Base-by-base conservation (phyloP, 78 protist species). In the Protostelium mycophagum region DNA sequence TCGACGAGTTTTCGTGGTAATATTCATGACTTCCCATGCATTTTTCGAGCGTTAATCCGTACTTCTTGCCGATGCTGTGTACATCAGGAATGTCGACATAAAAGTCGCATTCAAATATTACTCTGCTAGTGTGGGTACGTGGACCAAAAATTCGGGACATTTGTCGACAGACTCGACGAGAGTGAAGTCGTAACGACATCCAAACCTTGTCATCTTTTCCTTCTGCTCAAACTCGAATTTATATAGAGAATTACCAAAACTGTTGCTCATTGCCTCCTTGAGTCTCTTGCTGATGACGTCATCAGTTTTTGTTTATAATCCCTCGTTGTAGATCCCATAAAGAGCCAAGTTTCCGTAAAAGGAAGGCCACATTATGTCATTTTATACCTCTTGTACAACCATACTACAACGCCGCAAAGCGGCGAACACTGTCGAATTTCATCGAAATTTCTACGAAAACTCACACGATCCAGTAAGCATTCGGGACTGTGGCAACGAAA, bases 401-500 rank as follows among this genome's bases (percentile, higher is more conserved):
- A n/a, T n/a, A n/a, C n/a, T n/a, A n/a, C n/a, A n/a, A n/a, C n/a
- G n/a, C n/a, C n/a, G n/a, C n/a, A 51, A 51, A 16, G 73, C 73
- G 16, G 73, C 73, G 73, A 38, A 0, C n/a, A n/a, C n/a, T n/a
- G n/a, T n/a, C n/a, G n/a, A n/a, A n/a, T n/a, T n/a, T n/a, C n/a
- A n/a, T n/a, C n/a, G n/a, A n/a, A n/a, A n/a, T n/a, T n/a, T n/a
- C n/a, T n/a, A 51, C 28, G 10, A 83, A n/a, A 5, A 87, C 90
- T 38, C 89, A 93, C 95, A 90, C 95, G 16, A 93, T 87, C 35
- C 38, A 83, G 86, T 90, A 85, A 1, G 95, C 90, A 34, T 93
- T 90, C 31, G 95, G 95, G 0, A 90, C 38, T 0, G 92, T 93
- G 63, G 93, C 91, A 37, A 93, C 90, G 38, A 93, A 93, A 63